These are phyloP conservation scores for Starmera pachycereana DNA, from an alignment of 805 yeast species.

Conservation along the genomic window DNA sequence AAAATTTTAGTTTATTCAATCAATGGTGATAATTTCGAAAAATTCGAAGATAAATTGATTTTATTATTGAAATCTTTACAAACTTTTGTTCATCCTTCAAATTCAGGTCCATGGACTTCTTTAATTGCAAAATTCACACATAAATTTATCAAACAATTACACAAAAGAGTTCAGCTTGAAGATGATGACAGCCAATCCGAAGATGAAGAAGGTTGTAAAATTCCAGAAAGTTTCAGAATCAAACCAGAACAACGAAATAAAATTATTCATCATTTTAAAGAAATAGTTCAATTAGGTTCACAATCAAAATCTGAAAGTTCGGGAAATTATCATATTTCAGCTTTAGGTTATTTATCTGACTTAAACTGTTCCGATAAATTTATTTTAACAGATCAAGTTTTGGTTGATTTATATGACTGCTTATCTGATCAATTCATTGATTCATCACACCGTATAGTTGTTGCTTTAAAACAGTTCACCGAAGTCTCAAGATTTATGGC, in stretches of 20 bases:
- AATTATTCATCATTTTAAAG: constrained; percentile 34
- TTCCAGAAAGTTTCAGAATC: constrained; percentile 19
- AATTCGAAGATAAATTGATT: constrained; percentile 39
- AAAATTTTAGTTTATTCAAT: constrained; percentile 55
- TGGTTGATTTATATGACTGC: constrained; percentile 71
- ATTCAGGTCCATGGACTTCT: constrained; percentile 80
- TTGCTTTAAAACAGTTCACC: constrained; percentile 60
- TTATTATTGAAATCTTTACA: constrained; percentile 58
- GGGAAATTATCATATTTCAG: constrained; percentile 45
- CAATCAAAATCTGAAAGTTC: constrained; percentile 58
- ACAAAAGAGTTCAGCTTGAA: constrained; percentile 46
- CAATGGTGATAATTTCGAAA: constrained; percentile 35
- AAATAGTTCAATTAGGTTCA: constrained; percentile 53
- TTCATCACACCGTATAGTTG: constrained; percentile 70
- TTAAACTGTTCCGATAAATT: constrained; percentile 37
- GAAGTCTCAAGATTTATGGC: constrained; percentile 61
- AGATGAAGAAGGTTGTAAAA: constrained; percentile 21
- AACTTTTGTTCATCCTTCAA: constrained; percentile 88
- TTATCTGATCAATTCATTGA: constrained; percentile 51
- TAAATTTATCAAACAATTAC: constrained; percentile 48
- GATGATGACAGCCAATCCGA: constrained; percentile 32
- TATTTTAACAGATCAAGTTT: constrained; percentile 38
- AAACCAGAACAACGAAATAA: constrained; percentile 23
- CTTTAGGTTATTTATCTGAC: constrained; percentile 49
- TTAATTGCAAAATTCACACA: constrained; percentile 57